Percentiles rank a stretch among this genome's conserved stretches.
Conservation (phyloP, 805 yeast species). For the Nakazawaea laoshanensis region DNA sequence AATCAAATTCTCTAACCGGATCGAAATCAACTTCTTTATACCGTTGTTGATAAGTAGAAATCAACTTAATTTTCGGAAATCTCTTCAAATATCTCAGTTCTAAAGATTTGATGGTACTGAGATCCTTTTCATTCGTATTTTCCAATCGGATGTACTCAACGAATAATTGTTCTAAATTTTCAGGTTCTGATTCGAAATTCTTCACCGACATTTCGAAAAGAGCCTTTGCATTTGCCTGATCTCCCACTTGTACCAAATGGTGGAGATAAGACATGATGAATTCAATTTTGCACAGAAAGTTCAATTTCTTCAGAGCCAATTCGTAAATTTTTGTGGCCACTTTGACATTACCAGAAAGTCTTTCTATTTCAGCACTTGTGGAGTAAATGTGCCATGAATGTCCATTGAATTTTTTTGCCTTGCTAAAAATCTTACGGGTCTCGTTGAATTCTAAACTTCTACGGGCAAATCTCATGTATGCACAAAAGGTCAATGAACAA, state of each 20-base stretch:
- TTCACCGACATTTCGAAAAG: conserved; percentile 72
- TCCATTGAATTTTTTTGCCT: conserved; percentile 53
- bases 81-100: conserved; percentile 57
- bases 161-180: conserved; percentile 34
- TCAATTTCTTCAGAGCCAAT: conserved; percentile 54
- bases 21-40: conserved; percentile 26
- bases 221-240: conserved; percentile 65
- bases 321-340: conserved; percentile 74
- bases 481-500: conserved; percentile 60
- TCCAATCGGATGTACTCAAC: conserved; percentile 62
- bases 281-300: conserved; percentile 38
- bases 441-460: conserved; percentile 54
- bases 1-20: conserved; percentile 28
- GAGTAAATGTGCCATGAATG: conserved; percentile 71
- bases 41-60: conserved; percentile 15
- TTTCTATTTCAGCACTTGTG: conserved; percentile 79
- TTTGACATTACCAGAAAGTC: conserved; percentile 51
- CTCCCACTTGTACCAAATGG: conserved; percentile 61
- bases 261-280: conserved; percentile 65
- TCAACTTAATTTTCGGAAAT: conserved; percentile 52
- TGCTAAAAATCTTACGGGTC: conserved; percentile 65
- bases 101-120: conserved; percentile 56
- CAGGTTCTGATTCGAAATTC: conserved; percentile 32
- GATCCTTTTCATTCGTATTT: conserved; percentile 52
- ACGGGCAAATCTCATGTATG: conserved; percentile 64